Percentiles rank a stretch among this genome's conserved stretches.
Conservation (phyloP, 768 basidiomycete species). For the Rhizopogon salebrosus region DNA sequence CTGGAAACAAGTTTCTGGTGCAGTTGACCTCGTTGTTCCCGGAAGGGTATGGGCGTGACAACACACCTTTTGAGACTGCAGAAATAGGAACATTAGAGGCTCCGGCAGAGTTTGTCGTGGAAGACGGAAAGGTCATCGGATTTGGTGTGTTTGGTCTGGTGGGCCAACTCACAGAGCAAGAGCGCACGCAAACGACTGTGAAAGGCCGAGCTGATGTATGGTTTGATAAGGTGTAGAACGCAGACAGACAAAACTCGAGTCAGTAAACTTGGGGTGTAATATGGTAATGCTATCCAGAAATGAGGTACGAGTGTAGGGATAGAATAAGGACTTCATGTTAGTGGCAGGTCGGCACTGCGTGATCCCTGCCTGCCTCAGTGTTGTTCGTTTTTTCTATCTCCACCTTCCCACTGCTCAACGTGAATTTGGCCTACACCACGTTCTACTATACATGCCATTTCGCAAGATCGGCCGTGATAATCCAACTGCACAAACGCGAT, state of each 20-base stretch:
- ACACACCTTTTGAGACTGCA: conserved; percentile 25
- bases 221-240: conserved; percentile 19
- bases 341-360: too few species aligned
- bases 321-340: too few species aligned
- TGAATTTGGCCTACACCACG: too few species aligned
- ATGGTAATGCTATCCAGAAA: too few species aligned
- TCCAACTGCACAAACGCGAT: neutral
- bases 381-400: too few species aligned
- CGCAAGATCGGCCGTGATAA: too few species aligned
- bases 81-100: conserved; percentile 1
- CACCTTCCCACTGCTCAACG: too few species aligned
- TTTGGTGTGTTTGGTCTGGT: conserved; percentile 20
- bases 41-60: conserved; percentile 32
- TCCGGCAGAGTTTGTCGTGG: conserved; percentile 17
- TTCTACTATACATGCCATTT: too few species aligned
- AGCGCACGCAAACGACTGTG: conserved; percentile 14
- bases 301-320: too few species aligned
- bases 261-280: too few species aligned
- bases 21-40: conserved; percentile 27
- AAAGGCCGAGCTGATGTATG: conserved; percentile 25
- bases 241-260: neutral
- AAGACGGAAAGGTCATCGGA: conserved; percentile 23
- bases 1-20: conserved; percentile 16
- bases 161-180: conserved; percentile 13
- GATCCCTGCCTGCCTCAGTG: too few species aligned